Evolutionary conservation across 371 early-diverging fungal genomes (phyloP), one percentile per base, ranked within the genome.

Genomic region (Mortierella sp.): DNA sequence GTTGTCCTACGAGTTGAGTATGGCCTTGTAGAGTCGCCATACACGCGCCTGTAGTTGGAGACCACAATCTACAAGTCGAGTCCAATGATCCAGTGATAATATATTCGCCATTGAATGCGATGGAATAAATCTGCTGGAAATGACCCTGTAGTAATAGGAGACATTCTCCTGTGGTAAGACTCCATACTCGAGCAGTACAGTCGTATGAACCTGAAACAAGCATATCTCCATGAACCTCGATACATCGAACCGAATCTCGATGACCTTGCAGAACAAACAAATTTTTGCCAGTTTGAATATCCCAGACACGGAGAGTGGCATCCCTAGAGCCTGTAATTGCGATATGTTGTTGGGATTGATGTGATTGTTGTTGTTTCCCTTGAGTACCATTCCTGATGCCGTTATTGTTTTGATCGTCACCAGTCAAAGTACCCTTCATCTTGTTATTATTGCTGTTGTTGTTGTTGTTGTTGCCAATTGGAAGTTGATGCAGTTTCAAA

Each of bases 161-260:
- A 51, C 90, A 89, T 32, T 87, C 82, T 0, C 96, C 95, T 1
- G 95, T 94, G 15, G 75, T 60, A 12, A 93, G 82, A 69, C 93
- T 89, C 99, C 99, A 99, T 9, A 95, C 89, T 10, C 96, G 89
- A 4, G 95, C 96, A 3, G 94, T 93, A 29, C 88, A 87, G 82
- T 98, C 99, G 76, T 98, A 99, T 2, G 94, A 94, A 31, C 97
- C 98, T 43, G 92, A 91, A 2, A 97, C 93, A 3, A 97, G 86
- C 19, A 89, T 78, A 56, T 93, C 88, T 6, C 93, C 94, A 68
- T 86, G 79, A 17, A 92, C 92, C 26, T 96, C 96, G 63, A 99
- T 85, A 59, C 98, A 93, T 55, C 91, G 87, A 2, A 96, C 97
- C 47, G 90, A 89, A 8, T 94, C 92, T 80, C 94, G 85, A 88